These are phyloP conservation scores for Trametes cingulata DNA, from an alignment of 768 basidiomycete genomes.

Conservation along the genomic window DNA sequence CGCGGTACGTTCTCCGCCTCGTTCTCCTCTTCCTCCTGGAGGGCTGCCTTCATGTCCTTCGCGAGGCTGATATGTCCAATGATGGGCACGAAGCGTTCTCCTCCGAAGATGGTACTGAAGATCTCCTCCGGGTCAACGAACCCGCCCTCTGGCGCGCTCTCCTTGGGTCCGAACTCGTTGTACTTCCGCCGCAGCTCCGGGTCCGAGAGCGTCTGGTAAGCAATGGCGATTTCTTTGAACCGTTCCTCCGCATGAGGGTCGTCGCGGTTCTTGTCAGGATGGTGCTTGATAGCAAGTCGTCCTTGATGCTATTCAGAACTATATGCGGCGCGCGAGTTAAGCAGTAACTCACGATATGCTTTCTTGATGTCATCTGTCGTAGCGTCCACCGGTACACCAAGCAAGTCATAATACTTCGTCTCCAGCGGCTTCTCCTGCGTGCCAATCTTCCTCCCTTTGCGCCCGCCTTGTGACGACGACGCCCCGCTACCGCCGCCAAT, in stretches of 20 bases:
- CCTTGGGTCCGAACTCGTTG: conserved; percentile 88
- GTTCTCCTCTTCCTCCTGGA: conserved; percentile 71
- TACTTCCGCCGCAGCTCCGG: conserved; percentile 76
- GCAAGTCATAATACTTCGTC: conserved; percentile 87
- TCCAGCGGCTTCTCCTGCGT: conserved; percentile 88
- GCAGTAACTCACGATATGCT: conserved; percentile 66
- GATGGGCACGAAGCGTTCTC: conserved; percentile 81
- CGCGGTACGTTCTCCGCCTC: conserved; percentile 41
- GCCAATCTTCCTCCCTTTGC: conserved; percentile 77
- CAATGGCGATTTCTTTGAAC: conserved; percentile 91
- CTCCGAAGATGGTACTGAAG: conserved; percentile 83
- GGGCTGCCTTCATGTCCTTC: conserved; percentile 87
- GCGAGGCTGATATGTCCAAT: conserved; percentile 89
- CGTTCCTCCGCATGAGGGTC: conserved; percentile 83
- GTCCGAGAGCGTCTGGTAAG: conserved; percentile 85
- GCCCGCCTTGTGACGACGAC: conserved; percentile 21
- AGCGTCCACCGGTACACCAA: conserved; percentile 74
- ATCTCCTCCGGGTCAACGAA: conserved; percentile 80
- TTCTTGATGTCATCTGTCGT: conserved; percentile 87
- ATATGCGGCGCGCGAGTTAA: not conserved
- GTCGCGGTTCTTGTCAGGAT: conserved; percentile 90
- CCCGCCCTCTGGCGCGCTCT: conserved; percentile 79
- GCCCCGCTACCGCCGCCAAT: conserved; percentile 9
- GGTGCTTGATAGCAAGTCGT: conserved; percentile 84
- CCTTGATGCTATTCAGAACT: conserved; percentile 40